Evolutionary conservation across 208 protist genomes (phyloP), one percentile per base, ranked within the genome.

Genomic region (Wallacemonas sp.): DNA sequence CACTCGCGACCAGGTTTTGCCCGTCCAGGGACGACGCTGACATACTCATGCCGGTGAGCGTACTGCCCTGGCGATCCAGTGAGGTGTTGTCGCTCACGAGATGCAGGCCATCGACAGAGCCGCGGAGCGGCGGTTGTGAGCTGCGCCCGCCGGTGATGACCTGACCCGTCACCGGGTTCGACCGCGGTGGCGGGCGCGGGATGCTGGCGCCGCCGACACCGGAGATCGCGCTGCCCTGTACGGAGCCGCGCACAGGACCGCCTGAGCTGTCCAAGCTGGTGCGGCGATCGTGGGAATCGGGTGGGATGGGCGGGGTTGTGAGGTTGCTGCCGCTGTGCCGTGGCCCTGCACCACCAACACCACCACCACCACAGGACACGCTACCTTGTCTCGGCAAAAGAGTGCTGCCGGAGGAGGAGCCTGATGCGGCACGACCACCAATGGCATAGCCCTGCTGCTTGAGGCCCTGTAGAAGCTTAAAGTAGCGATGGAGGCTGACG

Each of bases 401-500:
- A n/a, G n/a, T n/a, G n/a, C n/a, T n/a, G n/a, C n/a, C n/a, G n/a
- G n/a, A n/a, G n/a, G 36, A 41, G 9, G 36, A 41, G 36, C 36
- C 36, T 41, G 36, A 41, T 6, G 36, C 36, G 36, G 9, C 36
- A 6, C 36, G 36, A 41, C 36, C 36, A 41, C 36, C 58, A 14
- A 52, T 55, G 21, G 26, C 8, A 29, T 26, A 58, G 26, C 52
- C 57, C 29, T 63, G 57, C 57, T 63, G 19, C 33, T 74, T 66
- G 17, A 80, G 49, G 14, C 26, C 24, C 60, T 71, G 62, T 8
- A 80, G 36, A 2, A 74, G 33, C 30, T 63, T 43, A 8, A 88
- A 61, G 57, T 69, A 82, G 43, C 79, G 29, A 34, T 68, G 71
- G 1, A 81, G 71, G 32, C 49, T 75, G 17, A 82, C 54, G 65